Percentiles rank a stretch among this genome's conserved stretches.
Conservation (phyloP, 305 asterid species). For the Solanum hybrid region DNA sequence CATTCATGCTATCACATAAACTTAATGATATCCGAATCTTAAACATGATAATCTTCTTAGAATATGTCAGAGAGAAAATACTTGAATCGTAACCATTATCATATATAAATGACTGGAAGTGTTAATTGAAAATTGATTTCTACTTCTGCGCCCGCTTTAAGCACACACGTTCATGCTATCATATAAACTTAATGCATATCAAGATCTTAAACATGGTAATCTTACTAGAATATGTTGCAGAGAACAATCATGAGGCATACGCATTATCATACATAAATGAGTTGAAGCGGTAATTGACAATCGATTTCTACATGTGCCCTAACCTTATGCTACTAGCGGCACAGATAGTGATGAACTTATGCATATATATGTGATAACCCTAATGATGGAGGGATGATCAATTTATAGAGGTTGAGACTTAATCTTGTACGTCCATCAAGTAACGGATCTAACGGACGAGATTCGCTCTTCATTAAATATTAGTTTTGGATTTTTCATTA, state of each 20-base stretch:
- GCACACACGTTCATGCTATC: not conserved
- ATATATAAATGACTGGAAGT: not conserved
- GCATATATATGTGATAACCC: not conserved
- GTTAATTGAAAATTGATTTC: not conserved
- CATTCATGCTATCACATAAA: not conserved
- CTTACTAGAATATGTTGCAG: not conserved
- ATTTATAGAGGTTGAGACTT: not conserved
- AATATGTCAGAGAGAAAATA: not conserved
- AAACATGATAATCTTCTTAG: not conserved
- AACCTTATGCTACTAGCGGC: not conserved
- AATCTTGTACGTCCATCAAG: not conserved
- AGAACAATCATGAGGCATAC: not conserved
- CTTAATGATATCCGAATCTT: not conserved
- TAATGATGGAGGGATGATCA: not conserved
- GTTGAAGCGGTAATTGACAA: not conserved
- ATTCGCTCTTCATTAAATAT: not conserved
- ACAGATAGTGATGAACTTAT: not conserved
- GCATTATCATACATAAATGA: not conserved
- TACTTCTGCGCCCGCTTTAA: not conserved
- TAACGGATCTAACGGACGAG: not conserved
- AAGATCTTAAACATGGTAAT: not conserved
- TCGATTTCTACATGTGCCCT: not conserved
- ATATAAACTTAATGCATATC: not conserved
- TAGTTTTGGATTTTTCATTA: not conserved
- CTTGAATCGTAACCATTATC: not conserved